Conservation (phyloP, 805 yeast genomes). For the Pichia manshurica region DNA sequence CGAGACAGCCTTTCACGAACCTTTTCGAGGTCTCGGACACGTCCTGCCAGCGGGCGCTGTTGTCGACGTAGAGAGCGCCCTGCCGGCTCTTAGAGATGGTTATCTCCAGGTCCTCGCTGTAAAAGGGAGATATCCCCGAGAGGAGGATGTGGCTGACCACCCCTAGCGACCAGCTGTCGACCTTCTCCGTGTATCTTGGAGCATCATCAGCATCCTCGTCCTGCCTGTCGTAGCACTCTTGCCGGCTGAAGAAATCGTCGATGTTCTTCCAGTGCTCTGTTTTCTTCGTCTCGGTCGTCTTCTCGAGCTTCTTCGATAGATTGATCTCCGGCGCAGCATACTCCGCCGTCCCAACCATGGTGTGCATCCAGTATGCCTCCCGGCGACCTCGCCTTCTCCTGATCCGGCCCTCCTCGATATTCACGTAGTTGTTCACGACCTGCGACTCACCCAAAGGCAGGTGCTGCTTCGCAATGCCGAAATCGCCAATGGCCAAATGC, state of each 20-base stretch:
- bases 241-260: slow-evolving; percentile 4
- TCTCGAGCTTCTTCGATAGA: slow-evolving; percentile 19
- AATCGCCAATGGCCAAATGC: slow-evolving; percentile 58
- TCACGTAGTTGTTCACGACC: background rate
- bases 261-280: background rate
- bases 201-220: slow-evolving; percentile 49
- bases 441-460: slow-evolving; percentile 10
- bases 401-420: background rate
- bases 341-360: slow-evolving; percentile 48
- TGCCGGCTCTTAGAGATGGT: slow-evolving; percentile 35
- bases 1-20: slow-evolving; percentile 38
- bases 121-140: slow-evolving; percentile 63
- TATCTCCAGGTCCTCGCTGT: slow-evolving; percentile 37
- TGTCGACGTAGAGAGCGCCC: slow-evolving; percentile 36
- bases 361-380: slow-evolving; percentile 20
- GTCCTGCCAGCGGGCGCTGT: slow-evolving; percentile 35
- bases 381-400: background rate
- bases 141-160: slow-evolving; percentile 52
- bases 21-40: slow-evolving; percentile 33
- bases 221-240: slow-evolving; percentile 35
- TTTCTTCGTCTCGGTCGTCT: background rate
- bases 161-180: slow-evolving; percentile 70
- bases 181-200: slow-evolving; percentile 44
- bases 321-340: slow-evolving; percentile 71
- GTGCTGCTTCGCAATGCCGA: slow-evolving; percentile 43